Conservation (phyloP, 2,329 filamentous ascomycete genomes). For the Septoria petroselini region DNA sequence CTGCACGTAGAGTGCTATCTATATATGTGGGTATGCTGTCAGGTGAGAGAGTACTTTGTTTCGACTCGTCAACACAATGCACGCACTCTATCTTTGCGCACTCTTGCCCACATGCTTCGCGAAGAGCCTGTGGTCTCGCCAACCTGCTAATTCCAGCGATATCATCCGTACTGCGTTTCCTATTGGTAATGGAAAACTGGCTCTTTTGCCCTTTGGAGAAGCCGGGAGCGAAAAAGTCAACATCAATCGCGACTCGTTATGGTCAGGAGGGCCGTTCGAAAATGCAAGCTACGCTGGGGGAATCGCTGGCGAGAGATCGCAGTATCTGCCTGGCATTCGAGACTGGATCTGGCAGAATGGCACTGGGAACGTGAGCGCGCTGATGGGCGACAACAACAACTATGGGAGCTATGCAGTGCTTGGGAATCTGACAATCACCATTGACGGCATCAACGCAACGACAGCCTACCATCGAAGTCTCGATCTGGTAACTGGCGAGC, state of each 20-base stretch:
- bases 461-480: constrained; percentile 44
- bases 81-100: too few relatives aligned
- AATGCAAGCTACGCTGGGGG: constrained; percentile 47
- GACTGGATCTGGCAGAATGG: constrained; percentile 50
- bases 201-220: constrained; percentile 46
- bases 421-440: constrained; percentile 46
- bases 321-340: constrained; percentile 45
- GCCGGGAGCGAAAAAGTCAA: constrained; percentile 45
- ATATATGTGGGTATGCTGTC: too few relatives aligned
- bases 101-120: background rate
- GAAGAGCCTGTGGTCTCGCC: constrained; percentile 17
- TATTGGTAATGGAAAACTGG: constrained; percentile 50
- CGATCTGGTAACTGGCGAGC: constrained; percentile 46
- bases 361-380: constrained; percentile 44
- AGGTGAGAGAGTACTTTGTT: too few relatives aligned
- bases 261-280: constrained; percentile 53
- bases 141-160: constrained; percentile 14
- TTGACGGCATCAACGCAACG: constrained; percentile 36
- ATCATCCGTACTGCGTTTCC: constrained; percentile 31
- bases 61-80: too few relatives aligned
- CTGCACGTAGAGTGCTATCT: too few relatives aligned
- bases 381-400: constrained; percentile 42
- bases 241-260: constrained; percentile 51
- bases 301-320: constrained; percentile 40
- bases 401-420: constrained; percentile 51